Base-by-base conservation (phyloP, 495 filamentous ascomycete species). In the Evernia prunastri region DNA sequence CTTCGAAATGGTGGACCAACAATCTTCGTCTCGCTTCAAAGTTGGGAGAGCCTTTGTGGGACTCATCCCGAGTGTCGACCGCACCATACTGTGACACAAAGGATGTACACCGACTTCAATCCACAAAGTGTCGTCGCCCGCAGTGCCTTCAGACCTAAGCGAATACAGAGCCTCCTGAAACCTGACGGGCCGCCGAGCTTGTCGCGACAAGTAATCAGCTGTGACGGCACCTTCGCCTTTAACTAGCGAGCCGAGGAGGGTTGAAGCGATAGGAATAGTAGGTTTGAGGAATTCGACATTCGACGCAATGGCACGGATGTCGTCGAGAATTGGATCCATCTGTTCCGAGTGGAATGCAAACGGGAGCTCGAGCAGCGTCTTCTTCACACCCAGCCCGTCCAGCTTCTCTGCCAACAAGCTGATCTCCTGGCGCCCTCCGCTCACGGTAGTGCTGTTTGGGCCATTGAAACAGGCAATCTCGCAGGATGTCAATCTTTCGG, bases 301-400 rank as follows among this genome's bases (percentile, higher is more conserved):
- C n/a, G 69, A 68, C 7, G 84, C 82, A 36, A 84, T 71, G 23
- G 70, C 72, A 68, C 87, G 81, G 43, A 89, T 87, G 0, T 81
- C 78, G 10, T 83, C 80, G 12, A 89, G 69, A n/a, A 90, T 86
- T n/a, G 84, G 77, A 42, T 90, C 85, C 20, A 89, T 80, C 67
- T 90, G 88, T 1, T 79, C 75, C 1, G 88, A 87, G 72, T 91
- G 88, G 77, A 89, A 91, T 9, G 87, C 88, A 64, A 82, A 90
- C 27, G 85, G 85, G 15, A 70, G 59, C 20, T 70, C 37, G 4
- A 73, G 61, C 39, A 62, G 43, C 23, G 61, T 66, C 10, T 49
- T 66, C 58, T 71, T 70, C 20, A 69, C 31, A 13, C 71, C 71
- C 4, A 65, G 37, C 0, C 58, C 40, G 27, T 64, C 31, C 4